These are phyloP conservation scores for Schoenoplectus tabernaemontani DNA, from an alignment of 202 grass and related monocot species.

Conservation along the genomic window DNA sequence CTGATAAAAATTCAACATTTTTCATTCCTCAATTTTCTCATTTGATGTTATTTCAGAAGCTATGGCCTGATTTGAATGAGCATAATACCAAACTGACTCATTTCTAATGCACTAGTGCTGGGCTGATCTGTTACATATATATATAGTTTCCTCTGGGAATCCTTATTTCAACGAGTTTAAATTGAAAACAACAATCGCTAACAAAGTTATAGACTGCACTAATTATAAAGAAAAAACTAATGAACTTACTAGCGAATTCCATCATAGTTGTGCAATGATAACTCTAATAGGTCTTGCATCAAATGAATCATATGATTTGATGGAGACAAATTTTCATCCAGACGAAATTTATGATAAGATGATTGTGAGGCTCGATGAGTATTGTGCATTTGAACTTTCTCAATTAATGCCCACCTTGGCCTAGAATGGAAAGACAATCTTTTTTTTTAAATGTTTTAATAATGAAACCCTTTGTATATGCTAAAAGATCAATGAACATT, in stretches of 20 bases:
- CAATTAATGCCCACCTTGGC: conserved; percentile 89
- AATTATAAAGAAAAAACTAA: conserved; percentile 5
- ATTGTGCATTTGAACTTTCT: conserved; percentile 74
- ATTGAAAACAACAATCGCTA: not conserved
- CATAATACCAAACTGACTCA: not conserved
- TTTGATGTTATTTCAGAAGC: not conserved
- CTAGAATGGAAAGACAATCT: conserved; percentile 32
- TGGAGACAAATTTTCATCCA: conserved; percentile 57
- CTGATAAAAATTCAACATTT: not conserved
- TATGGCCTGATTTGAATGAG: not conserved
- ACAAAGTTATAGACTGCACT: not conserved
- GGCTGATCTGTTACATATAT: not conserved
- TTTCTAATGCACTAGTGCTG: not conserved
- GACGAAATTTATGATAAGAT: conserved; percentile 80
- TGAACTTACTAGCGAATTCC: conserved; percentile 72
- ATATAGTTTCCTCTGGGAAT: not conserved
- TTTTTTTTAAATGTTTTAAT: not conserved
- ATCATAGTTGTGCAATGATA: conserved; percentile 90
- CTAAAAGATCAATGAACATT: not conserved
- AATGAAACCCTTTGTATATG: not conserved
- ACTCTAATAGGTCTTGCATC: conserved; percentile 84
- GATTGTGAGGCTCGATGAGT: conserved; percentile 85
- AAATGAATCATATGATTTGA: conserved; percentile 56
- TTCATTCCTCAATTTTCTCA: not conserved
- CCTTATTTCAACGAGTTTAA: not conserved